These are phyloP conservation scores for Calamus simplicifolius DNA, from an alignment of 176 grass and related monocot genomes.

Conservation along the genomic window DNA sequence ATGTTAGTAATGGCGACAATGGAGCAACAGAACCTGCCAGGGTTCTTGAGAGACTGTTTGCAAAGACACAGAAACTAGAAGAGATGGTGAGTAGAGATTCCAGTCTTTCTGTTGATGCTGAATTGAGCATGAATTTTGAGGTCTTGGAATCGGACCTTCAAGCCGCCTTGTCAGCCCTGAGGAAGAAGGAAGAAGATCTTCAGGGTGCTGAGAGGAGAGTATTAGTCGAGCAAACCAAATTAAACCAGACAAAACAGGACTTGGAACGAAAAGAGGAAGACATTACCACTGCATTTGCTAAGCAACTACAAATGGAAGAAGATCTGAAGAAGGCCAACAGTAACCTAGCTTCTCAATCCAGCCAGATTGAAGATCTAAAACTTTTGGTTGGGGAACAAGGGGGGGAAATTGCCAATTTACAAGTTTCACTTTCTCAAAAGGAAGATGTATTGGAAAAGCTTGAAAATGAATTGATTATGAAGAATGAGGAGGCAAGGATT, in stretches of 20 bases:
- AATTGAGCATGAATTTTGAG: slow-evolving; percentile 47
- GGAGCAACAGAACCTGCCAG: slow-evolving; percentile 45
- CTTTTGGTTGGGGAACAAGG: slow-evolving; percentile 48
- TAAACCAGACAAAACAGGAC: slow-evolving; percentile 55
- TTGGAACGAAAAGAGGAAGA: slow-evolving; percentile 54
- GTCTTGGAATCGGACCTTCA: slow-evolving; percentile 61
- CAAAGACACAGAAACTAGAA: slow-evolving; percentile 40
- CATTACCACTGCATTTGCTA: slow-evolving; percentile 42
- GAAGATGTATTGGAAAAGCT: slow-evolving; percentile 56
- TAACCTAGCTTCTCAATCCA: slow-evolving; percentile 48
- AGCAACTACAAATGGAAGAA: slow-evolving; percentile 60
- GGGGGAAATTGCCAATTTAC: slow-evolving; percentile 37
- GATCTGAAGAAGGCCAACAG: slow-evolving; percentile 46
- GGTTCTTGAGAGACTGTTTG: slow-evolving; percentile 56
- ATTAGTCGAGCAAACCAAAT: slow-evolving; percentile 40
- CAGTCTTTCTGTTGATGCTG: slow-evolving; percentile 27
- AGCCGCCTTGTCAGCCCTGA: slow-evolving; percentile 45
- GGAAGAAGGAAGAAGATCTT: slow-evolving; percentile 56
- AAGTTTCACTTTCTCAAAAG: slow-evolving; percentile 46
- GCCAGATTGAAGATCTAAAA: slow-evolving; percentile 62
- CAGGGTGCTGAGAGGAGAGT: slow-evolving; percentile 43
- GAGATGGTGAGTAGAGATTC: slow-evolving; percentile 12
- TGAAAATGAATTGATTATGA: slow-evolving; percentile 47
- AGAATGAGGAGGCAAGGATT: slow-evolving; percentile 40
- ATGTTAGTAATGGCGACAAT: slow-evolving; percentile 42